phyloP scores from a whole-genome alignment of 768 basidiomycete species.

The Collybia mongolica region DNA sequence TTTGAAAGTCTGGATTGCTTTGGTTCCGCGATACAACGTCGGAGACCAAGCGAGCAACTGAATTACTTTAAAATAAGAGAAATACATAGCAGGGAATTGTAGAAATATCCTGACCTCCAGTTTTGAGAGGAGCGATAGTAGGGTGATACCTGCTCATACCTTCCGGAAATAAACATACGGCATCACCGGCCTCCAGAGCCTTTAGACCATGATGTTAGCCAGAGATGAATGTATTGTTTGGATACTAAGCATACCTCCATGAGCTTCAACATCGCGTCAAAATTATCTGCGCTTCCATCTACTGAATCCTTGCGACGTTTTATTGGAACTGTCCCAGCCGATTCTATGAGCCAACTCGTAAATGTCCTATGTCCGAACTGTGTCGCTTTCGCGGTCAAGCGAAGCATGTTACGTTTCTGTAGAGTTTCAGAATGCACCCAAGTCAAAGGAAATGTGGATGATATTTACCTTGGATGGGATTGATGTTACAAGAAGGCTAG shows the following conservation, averaged over 20 bases:
- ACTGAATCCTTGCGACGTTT: conserved; percentile 70
- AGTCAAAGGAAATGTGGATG: conserved; percentile 1
- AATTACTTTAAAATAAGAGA: not conserved
- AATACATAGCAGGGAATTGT: not conserved
- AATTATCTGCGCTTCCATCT: conserved; percentile 61
- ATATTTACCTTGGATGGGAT: conserved; percentile 62
- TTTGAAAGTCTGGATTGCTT: conserved; percentile 65
- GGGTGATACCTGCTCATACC: conserved; percentile 86
- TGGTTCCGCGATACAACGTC: conserved; percentile 72
- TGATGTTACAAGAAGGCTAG: conserved; percentile 69
- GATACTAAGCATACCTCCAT: conserved; percentile 47
- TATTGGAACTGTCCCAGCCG: conserved; percentile 84
- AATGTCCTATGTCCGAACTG: conserved; percentile 83
- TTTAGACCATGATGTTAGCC: conserved; percentile 24
- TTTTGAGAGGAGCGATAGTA: conserved; percentile 84
- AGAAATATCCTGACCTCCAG: conserved; percentile 57
- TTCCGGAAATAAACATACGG: conserved; percentile 84
- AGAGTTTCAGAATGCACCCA: not conserved
- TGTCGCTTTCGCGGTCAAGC: conserved; percentile 85
- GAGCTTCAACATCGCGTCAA: conserved; percentile 63
- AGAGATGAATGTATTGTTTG: not conserved
- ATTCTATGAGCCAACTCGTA: conserved; percentile 89
- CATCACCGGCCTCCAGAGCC: conserved; percentile 77
- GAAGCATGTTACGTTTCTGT: conserved; percentile 75
- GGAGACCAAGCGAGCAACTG: conserved; percentile 80